phyloP scores from a whole-genome alignment of 169 alveolate species.

The Plasmodium fragile region DNA sequence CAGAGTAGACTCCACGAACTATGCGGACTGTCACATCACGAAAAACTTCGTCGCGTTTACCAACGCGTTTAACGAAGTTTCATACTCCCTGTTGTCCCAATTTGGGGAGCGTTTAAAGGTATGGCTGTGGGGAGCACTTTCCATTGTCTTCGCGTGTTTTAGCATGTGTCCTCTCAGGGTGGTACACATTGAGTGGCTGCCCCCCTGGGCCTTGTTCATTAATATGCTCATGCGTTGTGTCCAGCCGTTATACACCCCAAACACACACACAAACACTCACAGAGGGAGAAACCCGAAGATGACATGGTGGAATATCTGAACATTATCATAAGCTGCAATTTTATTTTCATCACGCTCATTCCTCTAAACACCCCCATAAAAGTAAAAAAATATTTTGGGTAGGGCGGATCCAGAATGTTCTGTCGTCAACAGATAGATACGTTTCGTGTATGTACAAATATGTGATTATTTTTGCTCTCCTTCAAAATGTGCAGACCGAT shows the following conservation, averaged over 20 bases:
- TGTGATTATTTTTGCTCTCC: not conserved
- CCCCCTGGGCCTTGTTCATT: not conserved
- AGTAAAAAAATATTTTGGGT: not conserved
- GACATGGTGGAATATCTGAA: constrained; percentile 18
- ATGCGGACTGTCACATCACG: constrained; percentile 16
- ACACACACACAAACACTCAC: not conserved
- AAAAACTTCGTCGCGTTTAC: constrained; percentile 24
- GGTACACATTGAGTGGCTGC: not conserved
- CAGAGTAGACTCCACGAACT: constrained; percentile 42
- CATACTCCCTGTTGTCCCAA: constrained; percentile 27
- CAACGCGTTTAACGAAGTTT: constrained; percentile 23
- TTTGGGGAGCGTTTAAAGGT: constrained; percentile 38
- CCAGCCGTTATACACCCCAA: not conserved
- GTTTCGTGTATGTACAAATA: not conserved
- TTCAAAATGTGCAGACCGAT: constrained; percentile 27
- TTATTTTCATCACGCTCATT: constrained; percentile 34
- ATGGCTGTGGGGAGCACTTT: not conserved
- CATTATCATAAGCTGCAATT: constrained; percentile 30
- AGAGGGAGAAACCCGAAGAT: not conserved
- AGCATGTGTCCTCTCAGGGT: not conserved
- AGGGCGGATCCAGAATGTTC: not conserved
- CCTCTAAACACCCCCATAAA: constrained; percentile 70
- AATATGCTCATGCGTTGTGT: not conserved
- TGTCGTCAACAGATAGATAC: not conserved
- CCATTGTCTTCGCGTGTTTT: not conserved